These are phyloP conservation scores for Phoma herbarum DNA, from an alignment of 2,329 filamentous ascomycete species.

Conservation along the genomic window DNA sequence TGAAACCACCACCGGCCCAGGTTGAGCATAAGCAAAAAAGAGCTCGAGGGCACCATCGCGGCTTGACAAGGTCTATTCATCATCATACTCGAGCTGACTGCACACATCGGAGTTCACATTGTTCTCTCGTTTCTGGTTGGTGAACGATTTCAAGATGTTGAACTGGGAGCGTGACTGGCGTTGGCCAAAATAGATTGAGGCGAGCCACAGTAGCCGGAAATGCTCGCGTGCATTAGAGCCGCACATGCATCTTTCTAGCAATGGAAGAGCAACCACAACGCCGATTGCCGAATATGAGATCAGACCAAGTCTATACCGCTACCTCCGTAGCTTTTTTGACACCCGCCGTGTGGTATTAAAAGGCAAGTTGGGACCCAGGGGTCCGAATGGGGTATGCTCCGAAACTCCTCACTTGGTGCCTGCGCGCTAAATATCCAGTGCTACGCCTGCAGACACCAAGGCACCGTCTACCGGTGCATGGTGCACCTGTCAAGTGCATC, in stretches of 20 bases:
- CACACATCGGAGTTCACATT: neutral
- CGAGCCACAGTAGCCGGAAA: constrained; percentile 32
- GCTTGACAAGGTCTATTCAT: neutral
- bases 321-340: constrained; percentile 40
- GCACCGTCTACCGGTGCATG: constrained; percentile 49
- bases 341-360: constrained; percentile 45
- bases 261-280: constrained; percentile 46
- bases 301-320: constrained; percentile 37
- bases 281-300: constrained; percentile 31
- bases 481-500: constrained; percentile 86
- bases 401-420: constrained; percentile 16
- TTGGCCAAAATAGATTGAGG: constrained; percentile 40
- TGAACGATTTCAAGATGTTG: neutral
- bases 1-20: neutral
- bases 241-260: constrained; percentile 46
- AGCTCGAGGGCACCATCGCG: neutral
- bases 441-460: constrained; percentile 23
- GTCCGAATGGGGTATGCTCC: constrained; percentile 20
- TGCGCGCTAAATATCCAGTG: constrained; percentile 18
- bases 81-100: neutral
- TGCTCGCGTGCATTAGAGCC: constrained; percentile 35
- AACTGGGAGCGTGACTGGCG: constrained; percentile 20
- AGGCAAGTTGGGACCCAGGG: constrained; percentile 25
- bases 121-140: neutral
- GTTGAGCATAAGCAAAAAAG: neutral